phyloP scores from a whole-genome alignment of 139 green algal genomes.

The Yamagishiella unicocca region DNA sequence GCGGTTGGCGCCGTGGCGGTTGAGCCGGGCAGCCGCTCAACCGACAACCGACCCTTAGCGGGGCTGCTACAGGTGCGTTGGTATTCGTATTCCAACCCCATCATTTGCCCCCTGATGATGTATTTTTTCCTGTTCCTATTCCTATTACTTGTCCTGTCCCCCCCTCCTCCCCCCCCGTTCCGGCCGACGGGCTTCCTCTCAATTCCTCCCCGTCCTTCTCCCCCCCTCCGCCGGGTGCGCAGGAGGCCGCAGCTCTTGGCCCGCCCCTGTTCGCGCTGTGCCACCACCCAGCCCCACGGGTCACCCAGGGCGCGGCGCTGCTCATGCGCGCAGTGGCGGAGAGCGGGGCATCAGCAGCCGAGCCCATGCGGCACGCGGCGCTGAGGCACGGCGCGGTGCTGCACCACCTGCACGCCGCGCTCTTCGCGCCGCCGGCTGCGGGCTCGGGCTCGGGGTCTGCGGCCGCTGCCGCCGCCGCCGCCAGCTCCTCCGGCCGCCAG shows the following conservation, averaged over 20 bases:
- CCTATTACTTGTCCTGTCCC: background rate
- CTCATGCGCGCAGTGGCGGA: slow-evolving; percentile 88
- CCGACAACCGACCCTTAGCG: slow-evolving; percentile 69
- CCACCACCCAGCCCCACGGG: slow-evolving; percentile 73
- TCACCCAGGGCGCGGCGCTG: slow-evolving; percentile 75
- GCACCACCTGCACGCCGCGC: slow-evolving; percentile 76
- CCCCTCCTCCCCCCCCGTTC: background rate
- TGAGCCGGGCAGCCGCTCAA: slow-evolving; percentile 63
- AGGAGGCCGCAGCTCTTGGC: slow-evolving; percentile 74
- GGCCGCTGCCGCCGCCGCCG: background rate
- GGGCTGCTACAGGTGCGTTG: slow-evolving; percentile 44
- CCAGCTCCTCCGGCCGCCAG: background rate
- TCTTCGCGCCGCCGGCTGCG: slow-evolving; percentile 57
- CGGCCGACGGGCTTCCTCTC: too few relatives aligned
- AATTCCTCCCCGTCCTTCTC: background rate
- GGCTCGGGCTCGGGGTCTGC: background rate
- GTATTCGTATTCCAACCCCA: background rate
- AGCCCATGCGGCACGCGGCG: slow-evolving; percentile 87
- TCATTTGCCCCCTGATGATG: background rate
- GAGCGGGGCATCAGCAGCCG: slow-evolving; percentile 76
- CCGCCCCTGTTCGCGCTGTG: slow-evolving; percentile 86
- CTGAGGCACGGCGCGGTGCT: slow-evolving; percentile 88
- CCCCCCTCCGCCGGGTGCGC: background rate
- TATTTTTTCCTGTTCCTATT: too few relatives aligned
- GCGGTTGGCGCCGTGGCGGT: slow-evolving; percentile 38